Conservation (phyloP, 768 basidiomycete genomes). For the Suillus alpinus region DNA sequence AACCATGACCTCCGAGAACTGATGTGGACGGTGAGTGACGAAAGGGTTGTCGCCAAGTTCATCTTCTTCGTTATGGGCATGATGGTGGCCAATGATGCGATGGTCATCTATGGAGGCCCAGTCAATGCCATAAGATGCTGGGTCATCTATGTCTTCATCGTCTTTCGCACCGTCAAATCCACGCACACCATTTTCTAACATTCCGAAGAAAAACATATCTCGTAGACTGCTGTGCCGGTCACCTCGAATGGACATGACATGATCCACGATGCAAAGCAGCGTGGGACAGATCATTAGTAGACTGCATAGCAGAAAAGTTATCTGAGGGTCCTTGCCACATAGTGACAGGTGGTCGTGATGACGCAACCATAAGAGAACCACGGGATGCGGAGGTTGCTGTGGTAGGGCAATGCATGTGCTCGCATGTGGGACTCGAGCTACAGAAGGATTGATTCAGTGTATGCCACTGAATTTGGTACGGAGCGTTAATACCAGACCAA, state of each 20-base stretch:
- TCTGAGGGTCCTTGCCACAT: no score
- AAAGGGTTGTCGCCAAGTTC: not conserved
- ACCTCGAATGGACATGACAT: no score
- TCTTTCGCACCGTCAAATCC: slow-evolving; percentile 30
- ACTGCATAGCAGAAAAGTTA: no score
- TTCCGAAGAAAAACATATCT: not conserved
- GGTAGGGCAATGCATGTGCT: no score
- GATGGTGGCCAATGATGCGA: slow-evolving; percentile 11
- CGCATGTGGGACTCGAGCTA: no score
- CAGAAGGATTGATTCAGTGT: no score
- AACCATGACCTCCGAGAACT: not conserved
- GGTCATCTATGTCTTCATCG: slow-evolving; percentile 16
- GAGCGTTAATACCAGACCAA: no score
- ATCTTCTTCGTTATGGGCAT: not conserved
- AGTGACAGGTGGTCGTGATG: slow-evolving; percentile 23
- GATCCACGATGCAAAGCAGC: no score
- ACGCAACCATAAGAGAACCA: no score
- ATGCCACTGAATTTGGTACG: no score
- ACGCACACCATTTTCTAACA: not conserved
- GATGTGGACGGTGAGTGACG: not conserved
- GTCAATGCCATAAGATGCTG: slow-evolving; percentile 24
- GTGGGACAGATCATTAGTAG: no score
- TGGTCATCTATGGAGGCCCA: slow-evolving; percentile 19
- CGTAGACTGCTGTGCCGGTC: not conserved
- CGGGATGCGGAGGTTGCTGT: no score